Evolutionary conservation across 2,329 filamentous ascomycete species (phyloP), one percentile per base, ranked within the genome.

Genomic region (Fusarium albidum): DNA sequence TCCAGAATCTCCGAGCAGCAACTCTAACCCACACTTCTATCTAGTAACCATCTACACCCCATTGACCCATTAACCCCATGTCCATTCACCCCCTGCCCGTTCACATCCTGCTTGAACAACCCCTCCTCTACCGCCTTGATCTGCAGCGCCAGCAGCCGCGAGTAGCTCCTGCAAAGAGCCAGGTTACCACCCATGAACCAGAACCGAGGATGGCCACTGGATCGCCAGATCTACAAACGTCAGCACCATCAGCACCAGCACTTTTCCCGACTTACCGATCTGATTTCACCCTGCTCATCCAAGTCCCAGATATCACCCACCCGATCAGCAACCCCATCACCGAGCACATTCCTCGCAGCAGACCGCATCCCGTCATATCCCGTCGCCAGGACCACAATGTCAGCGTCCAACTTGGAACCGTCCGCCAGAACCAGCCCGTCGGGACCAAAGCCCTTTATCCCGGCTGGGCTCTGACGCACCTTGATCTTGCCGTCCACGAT

Each of bases 301-400:
- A 57, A 17, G n/a, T 49, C 29, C 57, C 57, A 58, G 1, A 43
- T 29, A 13, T 55, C 44, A 4, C 39, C 38, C 3, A 54, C 15
- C 5, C 37, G 39, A 25, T 71, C 62, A 3, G 71, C 71, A 17
- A 76, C 57, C 18, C 71, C 65, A 12, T 71, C 48, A 0, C 76
- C 76, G n/a, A 79, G 50, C 0, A 74, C 52, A 49, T 73, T 71
- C 42, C 68, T 57, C 2, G 72, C 62, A 9, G 65, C 71, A 4
- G 65, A 69, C 11, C 67, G 59, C 70, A 77, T 77, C 37, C 73
- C 73, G 7, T 75, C 68, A 52, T 70, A 79, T 0, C 77, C 76
- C 0, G 76, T 79, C 1, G 76, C 76, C 9, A 77, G 52, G 4
- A 79, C 75, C 0, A 79, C 69, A 6, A 75, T 65, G 49, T 79